phyloP scores from a whole-genome alignment of 768 basidiomycete genomes.

The Chalciporus pseudorubinellus region DNA sequence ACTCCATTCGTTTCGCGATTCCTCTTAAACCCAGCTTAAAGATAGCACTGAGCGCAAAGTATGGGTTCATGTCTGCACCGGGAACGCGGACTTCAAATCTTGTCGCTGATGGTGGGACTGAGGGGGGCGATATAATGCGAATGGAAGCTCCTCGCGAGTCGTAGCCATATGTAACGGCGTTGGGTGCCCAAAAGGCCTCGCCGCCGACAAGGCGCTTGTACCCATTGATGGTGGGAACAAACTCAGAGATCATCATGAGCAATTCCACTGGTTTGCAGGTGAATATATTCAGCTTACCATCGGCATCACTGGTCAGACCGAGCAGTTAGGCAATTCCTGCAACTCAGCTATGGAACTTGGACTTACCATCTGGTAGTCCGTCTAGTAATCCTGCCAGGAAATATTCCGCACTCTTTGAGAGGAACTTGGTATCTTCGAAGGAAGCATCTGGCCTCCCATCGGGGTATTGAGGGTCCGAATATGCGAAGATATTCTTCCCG shows the following conservation, averaged over 20 bases:
- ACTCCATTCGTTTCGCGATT: constrained; percentile 68
- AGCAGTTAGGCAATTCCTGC: constrained; percentile 1
- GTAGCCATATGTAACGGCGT: constrained; percentile 91
- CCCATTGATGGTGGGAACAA: constrained; percentile 91
- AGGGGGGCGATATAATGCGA: constrained; percentile 89
- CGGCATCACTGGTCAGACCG: constrained; percentile 63
- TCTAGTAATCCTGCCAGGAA: constrained; percentile 94
- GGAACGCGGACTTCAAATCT: constrained; percentile 93
- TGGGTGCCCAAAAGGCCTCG: constrained; percentile 93
- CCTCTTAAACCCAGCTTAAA: constrained; percentile 87
- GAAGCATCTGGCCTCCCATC: constrained; percentile 67
- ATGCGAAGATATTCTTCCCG: constrained; percentile 80
- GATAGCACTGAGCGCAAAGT: constrained; percentile 84
- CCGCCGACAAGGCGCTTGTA: constrained; percentile 96
- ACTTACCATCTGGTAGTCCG: constrained; percentile 83
- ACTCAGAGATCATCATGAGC: constrained; percentile 35
- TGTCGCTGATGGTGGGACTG: constrained; percentile 76
- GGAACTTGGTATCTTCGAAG: constrained; percentile 77
- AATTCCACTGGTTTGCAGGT: not conserved
- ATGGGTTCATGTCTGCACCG: constrained; percentile 96
- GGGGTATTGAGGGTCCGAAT: constrained; percentile 56
- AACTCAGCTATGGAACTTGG: not conserved
- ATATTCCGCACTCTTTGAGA: constrained; percentile 82
- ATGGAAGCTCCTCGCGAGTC: constrained; percentile 92
- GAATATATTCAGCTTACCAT: constrained; percentile 47